Evolutionary conservation across 805 yeast genomes (phyloP).

Genomic region (Suhomyces sp.): DNA sequence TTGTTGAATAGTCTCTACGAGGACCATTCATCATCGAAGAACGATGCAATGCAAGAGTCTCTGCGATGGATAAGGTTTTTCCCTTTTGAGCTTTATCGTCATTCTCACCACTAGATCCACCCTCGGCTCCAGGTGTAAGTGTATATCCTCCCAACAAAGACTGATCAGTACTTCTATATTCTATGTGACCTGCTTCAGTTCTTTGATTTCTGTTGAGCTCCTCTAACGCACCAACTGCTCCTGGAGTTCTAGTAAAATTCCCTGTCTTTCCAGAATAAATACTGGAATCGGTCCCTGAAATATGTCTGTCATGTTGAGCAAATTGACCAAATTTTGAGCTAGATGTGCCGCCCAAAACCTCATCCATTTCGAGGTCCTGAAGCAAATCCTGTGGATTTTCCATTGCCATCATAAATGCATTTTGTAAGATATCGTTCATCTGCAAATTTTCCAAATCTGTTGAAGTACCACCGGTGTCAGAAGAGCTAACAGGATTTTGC

Average conservation of each 20-base stretch:
- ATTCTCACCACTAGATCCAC: neutral
- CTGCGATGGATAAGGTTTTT: slow-evolving; percentile 50
- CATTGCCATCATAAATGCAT: slow-evolving; percentile 75
- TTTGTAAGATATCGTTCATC: slow-evolving; percentile 70
- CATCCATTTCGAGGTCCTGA: slow-evolving; percentile 33
- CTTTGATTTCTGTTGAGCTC: neutral
- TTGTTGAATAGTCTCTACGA: slow-evolving; percentile 26
- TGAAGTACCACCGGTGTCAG: slow-evolving; percentile 16
- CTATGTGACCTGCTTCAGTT: neutral
- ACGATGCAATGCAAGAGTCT: slow-evolving; percentile 54
- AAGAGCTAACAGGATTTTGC: neutral
- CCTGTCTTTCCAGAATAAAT: neutral
- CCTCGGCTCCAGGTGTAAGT: neutral
- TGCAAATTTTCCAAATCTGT: slow-evolving; percentile 53
- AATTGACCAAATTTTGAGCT: neutral
- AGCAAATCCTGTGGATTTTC: slow-evolving; percentile 53
- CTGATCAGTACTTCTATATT: neutral
- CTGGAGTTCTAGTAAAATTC: neutral
- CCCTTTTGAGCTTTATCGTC: neutral
- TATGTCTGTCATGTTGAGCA: neutral
- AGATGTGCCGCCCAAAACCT: slow-evolving; percentile 7
- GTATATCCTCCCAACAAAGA: neutral
- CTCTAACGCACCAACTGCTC: neutral
- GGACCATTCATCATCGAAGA: slow-evolving; percentile 37
- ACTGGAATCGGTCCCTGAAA: neutral